Base-by-base conservation (phyloP, 352 stramenopile genomes). In the Globisporangium paddicum region DNA sequence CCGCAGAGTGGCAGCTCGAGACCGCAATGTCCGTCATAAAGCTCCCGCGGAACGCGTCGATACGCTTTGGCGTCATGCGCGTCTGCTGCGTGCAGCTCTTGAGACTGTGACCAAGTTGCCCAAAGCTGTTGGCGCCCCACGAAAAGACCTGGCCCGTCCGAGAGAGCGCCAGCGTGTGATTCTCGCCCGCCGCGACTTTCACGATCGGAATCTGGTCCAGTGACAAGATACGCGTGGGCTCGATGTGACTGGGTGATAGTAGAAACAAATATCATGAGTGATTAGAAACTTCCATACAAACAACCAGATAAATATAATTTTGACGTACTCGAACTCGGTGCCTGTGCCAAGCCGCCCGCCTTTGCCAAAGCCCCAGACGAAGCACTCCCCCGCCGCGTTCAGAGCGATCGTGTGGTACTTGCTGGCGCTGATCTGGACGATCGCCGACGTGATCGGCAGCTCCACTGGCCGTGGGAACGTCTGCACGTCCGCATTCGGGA, bases 351-450 rank as follows among this genome's bases (percentile, higher is more conserved):
- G 66, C 0, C 84, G 80, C 1, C 84, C 84, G 18, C 84, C 84
- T 61, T 92, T 92, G 42, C 84, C 82, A 61, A 94, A 94, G 35
- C 84, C 84, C 84, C 84, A 94, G 14, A 84, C 80, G 55, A 87
- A 94, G 44, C 83, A 87, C 46, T 90, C 66, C 19, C 84, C 84
- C 8, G 58, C 50, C 37, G 68, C 71, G 55, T 77, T 92, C 5
- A 94, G 62, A 0, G 76, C 84, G 38, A 94, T 72, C 0, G 84
- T 91, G 68, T 94, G 82, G 60, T 89, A 94, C 50, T 87, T 90
- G 56, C 73, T 87, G 18, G 84, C 84, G 60, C 79, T 89, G 58
- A 94, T 68, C 51, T 90, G 69, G 19, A 86, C 54, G 49, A 94
- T 80, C 14, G 69, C 64, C 10, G 72, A 79, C 10, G 40, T 68